Evolutionary conservation across 2,329 filamentous ascomycete genomes (phyloP).

Genomic region (Colletotrichum sp.): DNA sequence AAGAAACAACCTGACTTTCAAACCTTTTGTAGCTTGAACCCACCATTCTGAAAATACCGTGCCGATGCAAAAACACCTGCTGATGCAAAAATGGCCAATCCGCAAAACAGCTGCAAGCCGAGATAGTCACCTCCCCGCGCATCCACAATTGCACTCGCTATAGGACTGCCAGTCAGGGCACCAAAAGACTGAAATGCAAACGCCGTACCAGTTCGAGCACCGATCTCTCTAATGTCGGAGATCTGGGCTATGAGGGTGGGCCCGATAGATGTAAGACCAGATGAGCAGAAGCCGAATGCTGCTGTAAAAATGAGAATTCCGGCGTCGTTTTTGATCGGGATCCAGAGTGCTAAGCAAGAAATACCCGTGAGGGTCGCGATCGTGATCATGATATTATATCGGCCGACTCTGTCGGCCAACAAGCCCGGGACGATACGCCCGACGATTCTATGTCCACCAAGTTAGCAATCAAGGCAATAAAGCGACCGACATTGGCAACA

Average conservation of each 20-base stretch:
- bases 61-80: conserved; percentile 32
- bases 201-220: conserved; percentile 67
- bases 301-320: conserved; percentile 67
- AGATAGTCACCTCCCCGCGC: conserved; percentile 57
- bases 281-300: conserved; percentile 74
- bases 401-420: conserved; percentile 46
- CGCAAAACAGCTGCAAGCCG: conserved; percentile 69
- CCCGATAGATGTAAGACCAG: conserved; percentile 66
- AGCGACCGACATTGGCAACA: conserved; percentile 11
- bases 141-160: conserved; percentile 65
- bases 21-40: conserved; percentile 37
- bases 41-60: conserved; percentile 35
- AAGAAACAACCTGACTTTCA: not conserved
- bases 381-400: conserved; percentile 53
- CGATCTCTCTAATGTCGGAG: conserved; percentile 70
- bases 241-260: conserved; percentile 73
- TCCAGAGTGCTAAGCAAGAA: conserved; percentile 51
- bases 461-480: not conserved
- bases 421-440: conserved; percentile 58
- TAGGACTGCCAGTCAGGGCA: conserved; percentile 69
- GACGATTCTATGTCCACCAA: conserved; percentile 39
- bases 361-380: conserved; percentile 53
- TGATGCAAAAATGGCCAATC: conserved; percentile 46
- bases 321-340: conserved; percentile 52
- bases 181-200: conserved; percentile 68